phyloP scores from a whole-genome alignment of 1,284 basidiomycete genomes.

The Mycosarcoma mackinlayi region DNA sequence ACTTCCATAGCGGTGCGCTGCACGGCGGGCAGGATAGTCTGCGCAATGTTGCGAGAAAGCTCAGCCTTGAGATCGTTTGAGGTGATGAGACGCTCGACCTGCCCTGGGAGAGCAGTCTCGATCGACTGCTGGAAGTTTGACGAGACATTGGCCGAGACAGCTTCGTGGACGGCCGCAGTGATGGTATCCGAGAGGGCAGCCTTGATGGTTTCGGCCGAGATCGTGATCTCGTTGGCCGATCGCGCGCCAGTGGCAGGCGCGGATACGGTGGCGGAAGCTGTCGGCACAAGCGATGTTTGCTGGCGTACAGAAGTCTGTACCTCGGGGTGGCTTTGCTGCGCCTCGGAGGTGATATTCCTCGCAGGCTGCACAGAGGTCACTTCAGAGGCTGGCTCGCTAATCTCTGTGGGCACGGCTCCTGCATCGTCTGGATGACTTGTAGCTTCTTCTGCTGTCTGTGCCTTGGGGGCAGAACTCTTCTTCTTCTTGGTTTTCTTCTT shows the following conservation, averaged over 20 bases:
- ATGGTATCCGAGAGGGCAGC: slow-evolving; percentile 22
- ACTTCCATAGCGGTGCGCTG: slow-evolving; percentile 52
- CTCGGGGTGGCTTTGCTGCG: background rate
- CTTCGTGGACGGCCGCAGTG: slow-evolving; percentile 16
- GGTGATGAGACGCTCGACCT: slow-evolving; percentile 42
- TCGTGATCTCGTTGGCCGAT: background rate
- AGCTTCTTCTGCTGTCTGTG: background rate
- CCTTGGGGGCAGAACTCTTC: slow-evolving; percentile 4
- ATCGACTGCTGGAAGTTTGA: slow-evolving; percentile 21
- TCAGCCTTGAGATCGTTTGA: slow-evolving; percentile 39
- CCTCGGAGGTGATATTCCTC: background rate
- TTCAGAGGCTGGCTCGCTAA: background rate
- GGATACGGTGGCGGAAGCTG: no score
- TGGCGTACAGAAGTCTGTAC: background rate
- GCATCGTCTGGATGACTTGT: background rate
- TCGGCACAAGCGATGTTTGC: no score
- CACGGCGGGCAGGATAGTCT: slow-evolving; percentile 46
- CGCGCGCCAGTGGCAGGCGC: background rate
- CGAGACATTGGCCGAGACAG: slow-evolving; percentile 16
- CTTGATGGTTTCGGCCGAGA: slow-evolving; percentile 7
- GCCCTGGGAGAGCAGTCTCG: slow-evolving; percentile 20
- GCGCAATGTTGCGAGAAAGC: slow-evolving; percentile 38
- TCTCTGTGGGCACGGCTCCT: background rate
- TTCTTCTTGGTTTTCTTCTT: slow-evolving; percentile 38
- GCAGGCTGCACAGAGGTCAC: background rate